Evolutionary conservation across 2,329 filamentous ascomycete species (phyloP).

Genomic region (Pseudocercospora macadamiae): DNA sequence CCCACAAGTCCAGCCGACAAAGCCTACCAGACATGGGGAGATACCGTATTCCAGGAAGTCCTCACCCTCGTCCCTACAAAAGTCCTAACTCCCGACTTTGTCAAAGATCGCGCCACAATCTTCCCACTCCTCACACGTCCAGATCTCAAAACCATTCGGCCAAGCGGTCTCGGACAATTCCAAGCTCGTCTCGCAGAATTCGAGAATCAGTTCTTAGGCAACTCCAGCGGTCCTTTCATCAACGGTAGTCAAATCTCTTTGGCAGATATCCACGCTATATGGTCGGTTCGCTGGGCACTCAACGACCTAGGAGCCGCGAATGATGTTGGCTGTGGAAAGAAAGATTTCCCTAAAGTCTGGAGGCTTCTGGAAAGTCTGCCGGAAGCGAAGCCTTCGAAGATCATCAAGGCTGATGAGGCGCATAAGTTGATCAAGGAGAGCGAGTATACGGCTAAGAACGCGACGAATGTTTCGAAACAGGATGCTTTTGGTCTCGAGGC

Average conservation of each 20-base stretch:
- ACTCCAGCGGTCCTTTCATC: conserved; percentile 28
- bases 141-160: conserved; percentile 28
- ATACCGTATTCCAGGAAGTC: conserved; percentile 28
- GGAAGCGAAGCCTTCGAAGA: conserved; percentile 19
- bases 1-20: conserved; percentile 32
- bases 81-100: neutral
- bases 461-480: conserved; percentile 21
- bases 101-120: conserved; percentile 25
- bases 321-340: conserved; percentile 29
- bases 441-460: conserved; percentile 23
- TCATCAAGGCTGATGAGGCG: conserved; percentile 31
- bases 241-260: conserved; percentile 24
- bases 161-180: conserved; percentile 30
- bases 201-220: conserved; percentile 28
- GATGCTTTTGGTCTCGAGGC: conserved; percentile 27
- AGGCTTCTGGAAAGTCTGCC: conserved; percentile 32
- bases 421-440: conserved; percentile 27
- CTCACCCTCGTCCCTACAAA: conserved; percentile 29
- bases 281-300: conserved; percentile 31
- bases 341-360: conserved; percentile 32
- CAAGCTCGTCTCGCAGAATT: conserved; percentile 25
- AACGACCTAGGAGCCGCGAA: conserved; percentile 25
- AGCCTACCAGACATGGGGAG: conserved; percentile 34
- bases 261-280: conserved; percentile 34
- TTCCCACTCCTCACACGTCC: conserved; percentile 32